Base-by-base conservation (phyloP, 352 stramenopile genomes). In the Phytophthora idaei region DNA sequence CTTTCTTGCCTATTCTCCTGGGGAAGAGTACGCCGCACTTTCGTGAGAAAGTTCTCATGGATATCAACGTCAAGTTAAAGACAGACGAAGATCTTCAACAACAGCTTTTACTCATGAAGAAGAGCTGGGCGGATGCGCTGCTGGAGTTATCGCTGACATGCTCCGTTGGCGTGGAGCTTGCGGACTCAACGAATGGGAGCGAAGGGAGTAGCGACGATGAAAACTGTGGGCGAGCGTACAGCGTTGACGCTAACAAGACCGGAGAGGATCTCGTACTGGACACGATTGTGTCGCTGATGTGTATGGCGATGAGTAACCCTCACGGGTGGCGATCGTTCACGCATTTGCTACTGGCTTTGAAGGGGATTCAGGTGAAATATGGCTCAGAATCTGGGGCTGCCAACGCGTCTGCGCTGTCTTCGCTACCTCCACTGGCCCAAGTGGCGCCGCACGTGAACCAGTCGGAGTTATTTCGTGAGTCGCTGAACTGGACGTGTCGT, bases 41-140 rank as follows among this genome's bases (percentile, higher is more conserved):
- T 53, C 81, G 88, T 2, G 88, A 96, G 52, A 89, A 90, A 39
- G 78, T 94, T 8, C 70, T 96, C 9, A 93, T 96, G 85, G 87
- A 94, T n/a, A 85, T 96, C 44, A 94, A 90, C 51, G 83, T 96
- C 12, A 88, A 86, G 69, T 73, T 96, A 10, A 96, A 96, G 61
- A 96, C 83, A 0, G 83, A 94, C 28, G 76, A 89, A 51, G 52
- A 73, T 0, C 57, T 81, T n/a, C 83, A 94, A 45, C 82, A 92
- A 34, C 80, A 92, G n/a, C 51, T 96, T 29, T 57, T 96, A 3
- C 52, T 76, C 28, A 90, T 92, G 73, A 90, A 92, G 51, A 78
- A 85, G 47, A 67, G 81, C 15, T 96, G 88, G 88, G 78, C 85
- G 0, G 84, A 92, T 56, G 80, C 87, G 5, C 61, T 96, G 7